Percentiles rank a stretch among this genome's conserved stretches.
phyloP scores from a whole-genome alignment of 441 rosid species.

The Erysimum cheiri region DNA sequence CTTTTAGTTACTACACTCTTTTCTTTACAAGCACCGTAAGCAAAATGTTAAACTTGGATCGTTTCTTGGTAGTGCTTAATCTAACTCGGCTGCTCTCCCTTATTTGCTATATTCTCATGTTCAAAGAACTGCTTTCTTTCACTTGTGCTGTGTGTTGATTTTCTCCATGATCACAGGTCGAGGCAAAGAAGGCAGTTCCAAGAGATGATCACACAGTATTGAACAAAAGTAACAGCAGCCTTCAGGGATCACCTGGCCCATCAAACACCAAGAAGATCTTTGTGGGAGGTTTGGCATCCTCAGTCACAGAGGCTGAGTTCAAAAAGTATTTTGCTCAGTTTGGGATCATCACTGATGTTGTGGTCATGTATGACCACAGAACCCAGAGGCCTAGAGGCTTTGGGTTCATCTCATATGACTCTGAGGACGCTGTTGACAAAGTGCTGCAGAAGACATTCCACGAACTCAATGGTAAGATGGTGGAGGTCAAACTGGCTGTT shows the following conservation, averaged over 20 bases:
- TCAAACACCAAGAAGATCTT: conserved; percentile 64
- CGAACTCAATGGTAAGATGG: conserved; percentile 81
- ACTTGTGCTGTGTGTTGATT: conserved; percentile 28
- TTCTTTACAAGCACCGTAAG: not conserved
- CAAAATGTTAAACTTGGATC: not conserved
- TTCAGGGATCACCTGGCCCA: conserved; percentile 63
- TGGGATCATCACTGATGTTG: conserved; percentile 70
- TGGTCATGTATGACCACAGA: conserved; percentile 80
- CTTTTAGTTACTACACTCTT: conserved; percentile 8
- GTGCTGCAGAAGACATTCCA: conserved; percentile 70
- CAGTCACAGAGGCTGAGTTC: conserved; percentile 66
- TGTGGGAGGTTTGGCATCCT: conserved; percentile 75
- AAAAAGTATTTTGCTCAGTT: conserved; percentile 69
- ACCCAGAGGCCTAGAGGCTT: conserved; percentile 82
- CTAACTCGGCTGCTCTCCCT: not conserved
- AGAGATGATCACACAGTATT: conserved; percentile 67
- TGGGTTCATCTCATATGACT: conserved; percentile 75
- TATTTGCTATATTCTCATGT: too few species aligned
- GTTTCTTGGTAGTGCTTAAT: not conserved
- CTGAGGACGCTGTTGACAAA: conserved; percentile 72
- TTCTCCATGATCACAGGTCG: conserved; percentile 57
- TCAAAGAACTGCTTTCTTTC: not conserved
- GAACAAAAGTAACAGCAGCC: conserved; percentile 55
- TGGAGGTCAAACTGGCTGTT: conserved; percentile 78
- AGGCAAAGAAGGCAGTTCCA: conserved; percentile 84